Evolutionary conservation across 805 yeast species (phyloP).

Genomic region (Candida schatavii): DNA sequence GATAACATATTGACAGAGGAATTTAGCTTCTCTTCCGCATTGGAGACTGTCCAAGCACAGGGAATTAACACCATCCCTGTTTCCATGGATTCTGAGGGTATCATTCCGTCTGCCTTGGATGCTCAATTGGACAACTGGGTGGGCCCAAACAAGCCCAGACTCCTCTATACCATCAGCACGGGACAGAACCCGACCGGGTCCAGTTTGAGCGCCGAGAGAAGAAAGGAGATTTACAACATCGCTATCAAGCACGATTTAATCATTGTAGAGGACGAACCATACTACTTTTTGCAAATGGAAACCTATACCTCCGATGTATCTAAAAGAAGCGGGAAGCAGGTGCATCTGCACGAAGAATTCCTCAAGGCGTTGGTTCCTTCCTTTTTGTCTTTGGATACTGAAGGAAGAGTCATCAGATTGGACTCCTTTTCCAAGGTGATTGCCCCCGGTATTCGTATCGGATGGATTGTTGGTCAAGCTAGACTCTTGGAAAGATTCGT

Average conservation of each 20-base stretch:
- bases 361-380: slow-evolving; percentile 68
- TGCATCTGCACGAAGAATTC: slow-evolving; percentile 60
- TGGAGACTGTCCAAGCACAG: slow-evolving; percentile 75
- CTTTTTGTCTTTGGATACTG: slow-evolving; percentile 70
- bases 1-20: slow-evolving; percentile 85
- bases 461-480: slow-evolving; percentile 82
- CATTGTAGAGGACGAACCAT: slow-evolving; percentile 94
- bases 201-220: slow-evolving; percentile 72
- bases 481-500: slow-evolving; percentile 60
- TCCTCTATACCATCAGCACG: slow-evolving; percentile 87
- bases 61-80: slow-evolving; percentile 70
- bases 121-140: slow-evolving; percentile 66
- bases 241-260: slow-evolving; percentile 85
- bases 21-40: slow-evolving; percentile 77
- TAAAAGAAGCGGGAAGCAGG: slow-evolving; percentile 29
- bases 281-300: slow-evolving; percentile 94
- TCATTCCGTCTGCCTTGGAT: slow-evolving; percentile 69
- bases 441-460: slow-evolving; percentile 88
- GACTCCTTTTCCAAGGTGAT: slow-evolving; percentile 89
- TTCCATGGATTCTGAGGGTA: slow-evolving; percentile 75
- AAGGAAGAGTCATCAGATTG: slow-evolving; percentile 85
- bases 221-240: slow-evolving; percentile 68
- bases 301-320: slow-evolving; percentile 50
- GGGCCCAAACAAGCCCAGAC: slow-evolving; percentile 66
- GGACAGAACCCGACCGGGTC: slow-evolving; percentile 99